Evolutionary conservation across 2,329 filamentous ascomycete genomes (phyloP).

Genomic region (Cercospora beticola): DNA sequence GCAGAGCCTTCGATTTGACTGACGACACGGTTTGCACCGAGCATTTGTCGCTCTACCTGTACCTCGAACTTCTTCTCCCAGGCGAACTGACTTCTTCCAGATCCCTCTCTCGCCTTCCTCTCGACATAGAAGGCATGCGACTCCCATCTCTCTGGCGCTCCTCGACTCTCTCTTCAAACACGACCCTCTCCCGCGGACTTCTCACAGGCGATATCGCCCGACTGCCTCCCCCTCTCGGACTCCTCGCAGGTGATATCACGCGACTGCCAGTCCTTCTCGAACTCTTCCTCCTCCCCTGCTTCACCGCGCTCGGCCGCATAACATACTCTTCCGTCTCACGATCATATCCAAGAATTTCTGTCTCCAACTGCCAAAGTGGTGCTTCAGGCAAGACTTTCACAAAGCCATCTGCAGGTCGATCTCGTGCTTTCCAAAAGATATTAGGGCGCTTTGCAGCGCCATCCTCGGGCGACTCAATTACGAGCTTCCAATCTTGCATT

Average conservation of each 20-base stretch:
- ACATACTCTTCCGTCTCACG: constrained; percentile 45
- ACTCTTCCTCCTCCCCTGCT: constrained; percentile 23
- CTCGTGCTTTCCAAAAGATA: constrained; percentile 45
- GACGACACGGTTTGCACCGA: neutral
- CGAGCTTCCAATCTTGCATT: constrained; percentile 49
- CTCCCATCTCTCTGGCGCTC: neutral
- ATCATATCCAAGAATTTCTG: constrained; percentile 45
- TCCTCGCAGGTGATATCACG: neutral
- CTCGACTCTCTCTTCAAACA: constrained; percentile 5
- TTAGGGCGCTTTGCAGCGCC: constrained; percentile 38
- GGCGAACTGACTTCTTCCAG: constrained; percentile 1
- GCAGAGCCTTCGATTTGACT: neutral
- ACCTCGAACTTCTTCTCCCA: neutral
- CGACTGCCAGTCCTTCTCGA: constrained; percentile 15
- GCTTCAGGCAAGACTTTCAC: constrained; percentile 46
- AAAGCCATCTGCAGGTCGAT: constrained; percentile 39
- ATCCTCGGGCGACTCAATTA: constrained; percentile 44
- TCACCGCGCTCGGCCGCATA: constrained; percentile 26
- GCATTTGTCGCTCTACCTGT: neutral
- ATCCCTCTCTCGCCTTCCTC: neutral
- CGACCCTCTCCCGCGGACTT: constrained; percentile 3
- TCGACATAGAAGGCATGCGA: neutral
- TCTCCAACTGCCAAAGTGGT: constrained; percentile 47
- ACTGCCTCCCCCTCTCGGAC: neutral
- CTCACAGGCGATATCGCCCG: constrained; percentile 2